Base-by-base conservation (phyloP, 306 rosid genomes). In the Quercus dentata region DNA sequence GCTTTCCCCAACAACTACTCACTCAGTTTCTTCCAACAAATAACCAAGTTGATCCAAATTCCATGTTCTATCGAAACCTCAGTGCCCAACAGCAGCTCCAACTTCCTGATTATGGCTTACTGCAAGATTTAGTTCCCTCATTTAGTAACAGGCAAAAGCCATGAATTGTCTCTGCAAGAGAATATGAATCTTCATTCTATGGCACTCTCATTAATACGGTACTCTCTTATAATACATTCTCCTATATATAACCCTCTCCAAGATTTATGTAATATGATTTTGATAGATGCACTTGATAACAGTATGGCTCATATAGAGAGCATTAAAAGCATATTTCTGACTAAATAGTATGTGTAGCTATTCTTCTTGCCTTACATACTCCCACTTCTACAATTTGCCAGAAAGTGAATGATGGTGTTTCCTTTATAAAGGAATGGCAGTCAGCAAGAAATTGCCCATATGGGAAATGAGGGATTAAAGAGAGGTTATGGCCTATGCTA, bases 61-160 rank as follows among this genome's bases (percentile, higher is more conserved):
- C 90, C 18, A 67, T 77, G 51, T 76, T 87, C 38, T 82, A 85
- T 78, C 88, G 86, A 68, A 86, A 82, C 83, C 85, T 85, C 82
- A 64, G 62, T 55, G 74, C 41, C 14, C 77, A 80, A 18, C 89
- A 81, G 5, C 96, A 88, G 71, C 76, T 83, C 33, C 90, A 83
- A 58, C 77, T 80, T 77, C 89, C 73, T 41, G 85, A 86, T 82
- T 82, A 85, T 85, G 94, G 92, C 31, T 78, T 90, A 79, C 82
- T 91, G 88, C 98, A 93, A 74, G 93, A 94, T 81, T 65, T 94
- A 49, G 80, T 87, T 73, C 87, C 91, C 15, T 65, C 97, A 78
- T 86, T 83, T 80, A 69, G 72, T 71, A 79, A 81, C 69, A 90
- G 81, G 84, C 87, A 90, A 74, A 84, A 79, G 46, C 91, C 81